Evolutionary conservation across 352 stramenopile species (phyloP).

Genomic region (Blastocystis sp.): DNA sequence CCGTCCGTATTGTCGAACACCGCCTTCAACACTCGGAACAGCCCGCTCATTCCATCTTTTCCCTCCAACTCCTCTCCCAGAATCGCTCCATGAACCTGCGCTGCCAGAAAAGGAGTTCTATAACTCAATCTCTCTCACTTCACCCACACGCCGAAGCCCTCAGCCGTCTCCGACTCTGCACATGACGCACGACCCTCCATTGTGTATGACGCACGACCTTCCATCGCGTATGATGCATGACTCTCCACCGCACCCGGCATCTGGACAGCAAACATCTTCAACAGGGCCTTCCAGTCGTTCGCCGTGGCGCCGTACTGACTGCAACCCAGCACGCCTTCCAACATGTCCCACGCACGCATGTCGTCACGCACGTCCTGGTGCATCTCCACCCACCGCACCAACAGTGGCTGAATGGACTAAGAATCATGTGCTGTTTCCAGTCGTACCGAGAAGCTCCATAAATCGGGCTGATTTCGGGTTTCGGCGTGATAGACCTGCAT

Average conservation of each 20-base stretch:
- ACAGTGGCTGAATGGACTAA: constrained; percentile 28
- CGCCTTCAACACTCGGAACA: background rate
- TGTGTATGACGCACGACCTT: too few relatives aligned
- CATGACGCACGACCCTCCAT: too few relatives aligned
- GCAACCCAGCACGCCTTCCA: background rate
- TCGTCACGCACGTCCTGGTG: background rate
- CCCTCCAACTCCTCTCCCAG: background rate
- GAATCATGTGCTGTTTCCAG: background rate
- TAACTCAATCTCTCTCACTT: background rate
- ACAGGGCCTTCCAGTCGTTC: constrained; percentile 46
- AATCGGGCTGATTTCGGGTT: background rate
- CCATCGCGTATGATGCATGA: too few relatives aligned
- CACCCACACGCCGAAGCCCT: background rate
- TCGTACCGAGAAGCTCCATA: constrained; percentile 10
- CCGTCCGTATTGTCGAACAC: background rate
- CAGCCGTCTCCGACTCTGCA: background rate
- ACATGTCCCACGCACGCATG: background rate
- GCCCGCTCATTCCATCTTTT: background rate
- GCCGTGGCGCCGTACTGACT: constrained; percentile 28
- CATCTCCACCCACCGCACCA: background rate
- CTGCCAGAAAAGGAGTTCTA: background rate
- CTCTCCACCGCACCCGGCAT: background rate
- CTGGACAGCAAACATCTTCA: background rate
- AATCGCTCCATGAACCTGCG: background rate
- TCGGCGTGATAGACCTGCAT: background rate